These are phyloP conservation scores for Pleodorina starrii DNA, from an alignment of 139 green algal species.

Conservation along the genomic window DNA sequence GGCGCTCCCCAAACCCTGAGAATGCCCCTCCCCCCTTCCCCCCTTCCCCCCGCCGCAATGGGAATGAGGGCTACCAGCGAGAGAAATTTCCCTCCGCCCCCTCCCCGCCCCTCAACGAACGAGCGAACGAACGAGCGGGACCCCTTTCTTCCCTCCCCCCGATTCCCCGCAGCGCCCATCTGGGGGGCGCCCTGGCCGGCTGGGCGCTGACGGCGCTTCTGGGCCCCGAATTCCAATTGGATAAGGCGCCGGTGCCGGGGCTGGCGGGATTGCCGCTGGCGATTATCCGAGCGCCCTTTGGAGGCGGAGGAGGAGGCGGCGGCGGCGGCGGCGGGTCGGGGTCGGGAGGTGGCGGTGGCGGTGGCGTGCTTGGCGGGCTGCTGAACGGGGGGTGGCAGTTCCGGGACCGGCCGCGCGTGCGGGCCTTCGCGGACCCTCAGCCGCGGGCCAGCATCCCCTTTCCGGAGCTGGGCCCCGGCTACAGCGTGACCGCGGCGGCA, in stretches of 20 bases:
- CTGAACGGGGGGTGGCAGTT: not conserved
- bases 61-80: not conserved
- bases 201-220: not conserved
- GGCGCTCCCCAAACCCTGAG: too few relatives aligned
- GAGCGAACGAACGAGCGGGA: not conserved
- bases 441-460: not conserved
- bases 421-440: not conserved
- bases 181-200: constrained; percentile 26
- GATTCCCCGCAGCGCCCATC: not conserved
- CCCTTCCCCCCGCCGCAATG: not conserved
- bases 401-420: constrained; percentile 13
- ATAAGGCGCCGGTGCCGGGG: not conserved
- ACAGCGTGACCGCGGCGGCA: constrained; percentile 2
- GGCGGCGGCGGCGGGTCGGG: not conserved
- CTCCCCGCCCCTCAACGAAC: too few relatives aligned
- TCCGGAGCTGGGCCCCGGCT: constrained; percentile 1
- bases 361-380: too few relatives aligned
- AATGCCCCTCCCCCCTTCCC: not conserved
- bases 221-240: constrained; percentile 27
- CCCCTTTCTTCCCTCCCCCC: not conserved
- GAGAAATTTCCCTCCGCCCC: not conserved
- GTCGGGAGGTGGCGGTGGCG: not conserved
- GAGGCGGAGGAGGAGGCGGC: not conserved
- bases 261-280: not conserved
- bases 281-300: not conserved